A percentile compares a stretch with the other conserved stretches of the same genome.
These are phyloP conservation scores for Phytophthora megakarya DNA, from an alignment of 352 stramenopile genomes.

Conservation along the genomic window DNA sequence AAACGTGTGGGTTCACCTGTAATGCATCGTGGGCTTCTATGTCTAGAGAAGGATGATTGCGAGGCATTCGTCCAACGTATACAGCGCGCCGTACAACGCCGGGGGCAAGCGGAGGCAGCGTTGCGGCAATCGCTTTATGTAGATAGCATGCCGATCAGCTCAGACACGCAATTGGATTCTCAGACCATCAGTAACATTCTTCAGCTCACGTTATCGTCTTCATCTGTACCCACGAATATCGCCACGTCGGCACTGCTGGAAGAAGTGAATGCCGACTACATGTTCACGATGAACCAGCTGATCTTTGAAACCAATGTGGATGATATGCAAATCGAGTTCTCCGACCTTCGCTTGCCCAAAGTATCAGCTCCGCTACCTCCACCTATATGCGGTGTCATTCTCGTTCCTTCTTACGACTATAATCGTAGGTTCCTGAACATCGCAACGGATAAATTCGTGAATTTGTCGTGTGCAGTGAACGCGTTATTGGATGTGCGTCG, in stretches of 20 bases:
- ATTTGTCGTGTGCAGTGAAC: conserved; percentile 69
- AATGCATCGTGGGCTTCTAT: conserved; percentile 66
- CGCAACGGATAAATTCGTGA: conserved; percentile 70
- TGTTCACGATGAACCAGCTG: conserved; percentile 94
- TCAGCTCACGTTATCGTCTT: conserved; percentile 63
- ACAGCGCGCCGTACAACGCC: conserved; percentile 42
- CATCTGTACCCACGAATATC: conserved; percentile 52
- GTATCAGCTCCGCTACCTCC: conserved; percentile 24
- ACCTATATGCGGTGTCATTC: conserved; percentile 58
- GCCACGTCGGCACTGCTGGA: conserved; percentile 75
- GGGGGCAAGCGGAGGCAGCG: conserved; percentile 63
- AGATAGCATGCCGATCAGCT: conserved; percentile 76
- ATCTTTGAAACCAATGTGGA: conserved; percentile 84
- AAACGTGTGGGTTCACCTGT: conserved; percentile 73
- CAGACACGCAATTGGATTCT: conserved; percentile 68
- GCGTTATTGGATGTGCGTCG: conserved; percentile 76
- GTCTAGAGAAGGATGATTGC: conserved; percentile 60
- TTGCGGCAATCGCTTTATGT: conserved; percentile 72
- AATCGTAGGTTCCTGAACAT: conserved; percentile 70
- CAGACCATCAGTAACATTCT: conserved; percentile 79
- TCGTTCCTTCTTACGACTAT: conserved; percentile 63
- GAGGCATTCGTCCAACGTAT: conserved; percentile 56
- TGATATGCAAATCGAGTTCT: conserved; percentile 66
- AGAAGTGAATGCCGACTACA: conserved; percentile 92
- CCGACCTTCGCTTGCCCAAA: conserved; percentile 51